Evolutionary conservation across 257 asterid genomes (phyloP), one percentile per base, ranked within the genome.

Genomic region (Przewalskia tangutica): DNA sequence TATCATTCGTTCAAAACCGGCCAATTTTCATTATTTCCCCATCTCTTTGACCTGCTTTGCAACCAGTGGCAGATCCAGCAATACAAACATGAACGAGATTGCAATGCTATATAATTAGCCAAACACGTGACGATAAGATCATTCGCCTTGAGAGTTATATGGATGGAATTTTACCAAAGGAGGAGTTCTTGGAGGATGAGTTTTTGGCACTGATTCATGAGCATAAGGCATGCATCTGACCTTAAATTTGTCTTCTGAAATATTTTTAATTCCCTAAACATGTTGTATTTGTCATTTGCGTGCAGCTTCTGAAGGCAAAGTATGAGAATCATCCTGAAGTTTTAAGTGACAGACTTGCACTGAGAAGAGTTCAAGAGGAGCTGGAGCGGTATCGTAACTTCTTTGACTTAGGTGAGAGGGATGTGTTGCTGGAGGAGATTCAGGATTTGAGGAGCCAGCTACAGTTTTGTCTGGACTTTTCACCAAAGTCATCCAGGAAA

Each of bases 31-130:
- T 81, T 44, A 10, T 40, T 81, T 7, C 0, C 12, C 44, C 34
- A 83, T 80, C 32, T 36, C 76, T 20, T 71, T 79, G 80, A 77
- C 27, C 77, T 51, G 60, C 83, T 76, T 84, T 81, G 60, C 71
- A 27, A 64, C 83, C 53, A 60, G 68, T 83, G 80, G 20, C 93
- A 96, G 99, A 87, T 94, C 86, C 98, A 93, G 90, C 99, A 96
- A 84, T 96, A 93, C 89, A 96, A 94, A 81, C 99, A 94, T 71
- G 99, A 96, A 95, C 90, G 98, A 87, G 98, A 93, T 88, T 94
- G 99, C 87, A 94, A 94, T 66, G 88, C 97, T 67, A 86, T 67
- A 86, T 96, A 85, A 90, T 96, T 84, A 82, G 93, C 84, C 99
- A 89, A 89, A 92, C 97, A 63, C 95, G 98, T 82, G 99, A 96